phyloP scores from a whole-genome alignment of 768 basidiomycete species.

The Melanogaster broomeanus region DNA sequence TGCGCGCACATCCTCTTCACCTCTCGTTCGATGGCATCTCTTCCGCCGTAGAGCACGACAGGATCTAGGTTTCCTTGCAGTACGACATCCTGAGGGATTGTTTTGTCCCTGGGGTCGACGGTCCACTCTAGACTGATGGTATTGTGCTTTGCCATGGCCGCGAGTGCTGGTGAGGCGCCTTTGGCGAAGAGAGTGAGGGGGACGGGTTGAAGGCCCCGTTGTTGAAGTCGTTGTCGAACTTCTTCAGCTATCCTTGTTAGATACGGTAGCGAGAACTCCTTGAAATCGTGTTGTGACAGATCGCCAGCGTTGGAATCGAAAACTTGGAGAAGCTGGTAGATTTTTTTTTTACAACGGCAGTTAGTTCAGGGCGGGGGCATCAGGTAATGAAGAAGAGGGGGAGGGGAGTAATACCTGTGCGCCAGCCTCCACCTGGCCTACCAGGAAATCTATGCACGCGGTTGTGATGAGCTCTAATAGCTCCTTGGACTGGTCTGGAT shows the following conservation, averaged over 20 bases:
- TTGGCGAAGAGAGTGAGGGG: slow-evolving; percentile 96
- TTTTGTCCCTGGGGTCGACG: slow-evolving; percentile 65
- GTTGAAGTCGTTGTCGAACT: slow-evolving; percentile 60
- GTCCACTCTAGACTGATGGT: slow-evolving; percentile 93
- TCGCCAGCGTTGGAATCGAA: slow-evolving; percentile 98
- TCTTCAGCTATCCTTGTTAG: slow-evolving; percentile 69
- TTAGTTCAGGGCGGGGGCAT: background rate
- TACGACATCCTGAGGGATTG: slow-evolving; percentile 62
- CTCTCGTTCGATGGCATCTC: slow-evolving; percentile 80
- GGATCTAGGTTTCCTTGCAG: slow-evolving; percentile 97
- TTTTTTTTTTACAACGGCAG: no score
- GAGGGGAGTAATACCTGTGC: slow-evolving; percentile 75
- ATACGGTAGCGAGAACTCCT: slow-evolving; percentile 79
- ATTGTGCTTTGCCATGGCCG: slow-evolving; percentile 75
- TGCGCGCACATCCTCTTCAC: slow-evolving; percentile 80
- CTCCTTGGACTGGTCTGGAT: slow-evolving; percentile 80
- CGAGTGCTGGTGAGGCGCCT: slow-evolving; percentile 81
- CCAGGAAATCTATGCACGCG: slow-evolving; percentile 86
- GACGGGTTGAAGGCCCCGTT: slow-evolving; percentile 53
- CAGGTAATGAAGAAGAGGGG: background rate
- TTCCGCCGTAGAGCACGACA: slow-evolving; percentile 79
- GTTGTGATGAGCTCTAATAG: slow-evolving; percentile 82
- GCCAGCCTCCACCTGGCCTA: slow-evolving; percentile 92
- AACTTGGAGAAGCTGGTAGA: slow-evolving; percentile 81
- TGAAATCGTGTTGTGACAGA: slow-evolving; percentile 86